Evolutionary conservation across 1,284 basidiomycete species (phyloP), one percentile per base, ranked within the genome.

Genomic region (Ustilago tritici): DNA sequence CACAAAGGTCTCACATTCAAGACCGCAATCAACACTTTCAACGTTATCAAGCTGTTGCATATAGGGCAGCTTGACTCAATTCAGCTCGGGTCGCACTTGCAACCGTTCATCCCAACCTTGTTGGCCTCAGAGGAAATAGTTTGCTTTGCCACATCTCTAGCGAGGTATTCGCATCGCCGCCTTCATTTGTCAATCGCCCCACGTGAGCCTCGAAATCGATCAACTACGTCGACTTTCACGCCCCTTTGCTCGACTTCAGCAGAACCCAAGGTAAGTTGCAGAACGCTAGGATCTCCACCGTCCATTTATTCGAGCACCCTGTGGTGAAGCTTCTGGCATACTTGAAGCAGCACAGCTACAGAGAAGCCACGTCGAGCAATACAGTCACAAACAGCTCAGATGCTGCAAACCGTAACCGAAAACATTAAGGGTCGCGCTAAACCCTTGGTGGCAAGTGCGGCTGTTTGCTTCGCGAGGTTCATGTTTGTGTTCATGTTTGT

Each of bases 1-100:
- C 60, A 28, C 52, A 38, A n/a, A 46, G 61, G 36, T 64, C 47
- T 52, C 47, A 32, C 40, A 49, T 61, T 3, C 38, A 46, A 46
- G 49, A 38, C 34, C 31, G 28, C 43, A 2, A 17, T 19, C n/a
- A 28, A 28, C 23, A 28, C 6, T 32, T 23, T 12, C 31, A 31
- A 36, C 38, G 32, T 10, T 36, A 17, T 32, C 19, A 17, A 9
- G 7, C 17, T 40, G 19, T 34, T 23, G 47, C n/a, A 53, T 47
- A n/a, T 19, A 52, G 35, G 19, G 7, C n/a, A 15, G n/a, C 59
- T 43, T 28, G 15, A 31, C 49, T 50, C 23, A 31, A 50, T 32
- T 50, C 28, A 46, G 43, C 43, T 46, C 8, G 7, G 11, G n/a
- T 17, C 17, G n/a, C 9, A 46, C 43, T 46, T 11, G 40, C 43